A percentile compares a stretch with the other conserved stretches of the same genome.
Conservation (phyloP, 2,329 filamentous ascomycete genomes). For the Colletotrichum echinochloae region DNA sequence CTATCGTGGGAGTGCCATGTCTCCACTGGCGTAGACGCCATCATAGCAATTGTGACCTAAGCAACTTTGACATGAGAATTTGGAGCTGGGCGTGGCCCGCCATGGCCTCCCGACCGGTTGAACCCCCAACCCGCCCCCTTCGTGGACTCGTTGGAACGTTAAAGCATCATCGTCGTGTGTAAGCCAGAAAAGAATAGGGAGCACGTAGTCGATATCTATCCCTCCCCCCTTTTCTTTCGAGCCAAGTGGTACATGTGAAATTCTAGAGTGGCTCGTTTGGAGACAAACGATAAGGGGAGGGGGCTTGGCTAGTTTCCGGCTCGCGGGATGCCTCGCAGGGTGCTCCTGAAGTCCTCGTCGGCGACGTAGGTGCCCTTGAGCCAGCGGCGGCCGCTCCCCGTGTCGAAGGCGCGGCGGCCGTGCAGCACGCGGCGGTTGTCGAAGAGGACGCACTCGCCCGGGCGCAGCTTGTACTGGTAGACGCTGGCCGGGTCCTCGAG, state of each 20-base stretch:
- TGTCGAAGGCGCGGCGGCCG: constrained; percentile 81
- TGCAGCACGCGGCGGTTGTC: constrained; percentile 89
- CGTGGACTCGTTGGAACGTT: not conserved
- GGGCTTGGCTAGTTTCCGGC: not conserved
- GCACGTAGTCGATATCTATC: no score
- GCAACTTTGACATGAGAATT: not conserved
- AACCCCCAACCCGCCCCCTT: no score
- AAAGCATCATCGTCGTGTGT: not conserved
- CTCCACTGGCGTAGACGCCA: not conserved
- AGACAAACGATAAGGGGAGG: not conserved
- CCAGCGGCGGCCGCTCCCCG: constrained; percentile 77
- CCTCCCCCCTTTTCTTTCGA: not conserved
- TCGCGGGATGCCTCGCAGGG: constrained; percentile 5
- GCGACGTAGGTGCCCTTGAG: constrained; percentile 88
- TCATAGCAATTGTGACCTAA: not conserved
- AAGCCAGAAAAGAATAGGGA: not conserved
- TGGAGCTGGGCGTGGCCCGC: not conserved
- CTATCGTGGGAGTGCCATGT: constrained; percentile 2
- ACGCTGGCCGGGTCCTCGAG: constrained; percentile 70
- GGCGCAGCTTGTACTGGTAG: constrained; percentile 78
- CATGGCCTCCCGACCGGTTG: not conserved
- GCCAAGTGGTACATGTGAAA: no score
- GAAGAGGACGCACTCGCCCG: constrained; percentile 93
- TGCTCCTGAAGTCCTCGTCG: constrained; percentile 57
- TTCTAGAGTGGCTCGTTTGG: not conserved